These are phyloP conservation scores for Canariomyces notabilis DNA, from an alignment of 2,329 filamentous ascomycete species.

Conservation along the genomic window DNA sequence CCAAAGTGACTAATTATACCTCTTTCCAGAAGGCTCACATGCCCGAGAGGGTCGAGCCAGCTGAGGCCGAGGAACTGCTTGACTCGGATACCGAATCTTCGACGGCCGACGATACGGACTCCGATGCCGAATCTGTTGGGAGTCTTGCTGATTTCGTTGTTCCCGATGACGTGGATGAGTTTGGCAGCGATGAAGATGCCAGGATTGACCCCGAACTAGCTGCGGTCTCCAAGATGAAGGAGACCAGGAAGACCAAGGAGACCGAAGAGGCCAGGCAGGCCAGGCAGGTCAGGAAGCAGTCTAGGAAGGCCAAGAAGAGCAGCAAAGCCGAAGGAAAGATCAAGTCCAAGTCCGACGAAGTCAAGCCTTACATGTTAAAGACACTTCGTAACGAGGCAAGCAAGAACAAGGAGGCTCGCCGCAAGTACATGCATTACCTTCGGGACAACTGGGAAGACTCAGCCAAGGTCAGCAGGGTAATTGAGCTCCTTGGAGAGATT, in stretches of 20 bases:
- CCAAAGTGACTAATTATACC: constrained; percentile 66
- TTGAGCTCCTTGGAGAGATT: constrained; percentile 55
- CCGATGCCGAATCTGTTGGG: constrained; percentile 27
- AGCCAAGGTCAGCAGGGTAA: constrained; percentile 66
- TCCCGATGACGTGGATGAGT: constrained; percentile 31
- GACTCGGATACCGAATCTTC: constrained; percentile 16
- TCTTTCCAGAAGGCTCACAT: constrained; percentile 71
- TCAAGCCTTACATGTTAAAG: constrained; percentile 33
- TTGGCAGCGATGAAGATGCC: constrained; percentile 29
- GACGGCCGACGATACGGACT: constrained; percentile 16
- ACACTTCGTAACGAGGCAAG: constrained; percentile 60
- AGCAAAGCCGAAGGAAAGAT: constrained; percentile 36
- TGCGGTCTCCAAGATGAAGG: constrained; percentile 11
- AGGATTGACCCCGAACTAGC: constrained; percentile 19
- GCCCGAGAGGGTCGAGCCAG: constrained; percentile 41
- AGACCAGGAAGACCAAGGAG: constrained; percentile 2
- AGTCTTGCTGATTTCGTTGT: constrained; percentile 54
- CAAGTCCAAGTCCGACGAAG: constrained; percentile 40
- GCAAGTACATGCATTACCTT: constrained; percentile 64
- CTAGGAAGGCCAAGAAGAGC: constrained; percentile 29
- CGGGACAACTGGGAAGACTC: constrained; percentile 67
- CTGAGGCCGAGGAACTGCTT: constrained; percentile 1
- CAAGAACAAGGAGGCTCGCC: constrained; percentile 60
- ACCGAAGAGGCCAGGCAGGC: constrained; percentile 13
- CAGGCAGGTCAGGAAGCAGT: constrained; percentile 35